Evolutionary conservation across 2,329 filamentous ascomycete genomes (phyloP).

Genomic region (Ceratocystis ficicola): DNA sequence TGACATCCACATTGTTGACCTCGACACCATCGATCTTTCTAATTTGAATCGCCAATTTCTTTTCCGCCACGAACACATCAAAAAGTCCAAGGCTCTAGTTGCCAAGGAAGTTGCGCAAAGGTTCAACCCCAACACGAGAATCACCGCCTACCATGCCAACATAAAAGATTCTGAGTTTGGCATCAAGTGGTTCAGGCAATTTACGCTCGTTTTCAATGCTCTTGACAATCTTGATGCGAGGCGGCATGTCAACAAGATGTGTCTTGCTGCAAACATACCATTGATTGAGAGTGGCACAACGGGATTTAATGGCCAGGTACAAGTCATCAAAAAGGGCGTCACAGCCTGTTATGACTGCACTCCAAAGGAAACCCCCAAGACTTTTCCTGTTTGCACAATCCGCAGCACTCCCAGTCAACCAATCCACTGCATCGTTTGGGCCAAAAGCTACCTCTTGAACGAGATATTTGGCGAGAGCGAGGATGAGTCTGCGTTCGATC

Average conservation of each 20-base stretch:
- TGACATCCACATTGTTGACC: slow-evolving; percentile 86
- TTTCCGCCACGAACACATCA: slow-evolving; percentile 93
- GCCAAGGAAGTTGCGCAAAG: slow-evolving; percentile 81
- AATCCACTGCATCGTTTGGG: slow-evolving; percentile 98
- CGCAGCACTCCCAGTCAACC: slow-evolving; percentile 90
- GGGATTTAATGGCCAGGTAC: slow-evolving; percentile 93
- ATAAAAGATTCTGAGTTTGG: slow-evolving; percentile 85
- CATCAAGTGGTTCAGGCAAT: slow-evolving; percentile 74
- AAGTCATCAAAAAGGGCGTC: slow-evolving; percentile 82
- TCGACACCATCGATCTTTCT: slow-evolving; percentile 95
- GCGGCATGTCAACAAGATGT: slow-evolving; percentile 96
- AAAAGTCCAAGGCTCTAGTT: slow-evolving; percentile 88
- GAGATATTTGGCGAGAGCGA: slow-evolving; percentile 90
- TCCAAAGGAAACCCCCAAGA: slow-evolving; percentile 78
- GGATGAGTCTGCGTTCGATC: slow-evolving; percentile 70
- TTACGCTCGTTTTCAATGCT: slow-evolving; percentile 87
- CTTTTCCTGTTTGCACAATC: slow-evolving; percentile 93
- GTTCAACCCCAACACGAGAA: slow-evolving; percentile 80
- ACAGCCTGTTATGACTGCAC: slow-evolving; percentile 97
- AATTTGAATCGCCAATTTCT: slow-evolving; percentile 97
- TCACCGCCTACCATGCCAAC: slow-evolving; percentile 83
- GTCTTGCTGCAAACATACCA: slow-evolving; percentile 76
- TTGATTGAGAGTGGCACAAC: slow-evolving; percentile 95
- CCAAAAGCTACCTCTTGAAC: slow-evolving; percentile 88
- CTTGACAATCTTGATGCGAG: slow-evolving; percentile 90